Percentiles rank a stretch among this genome's conserved stretches.
These are phyloP conservation scores for Nicotiana noctiflora DNA, from an alignment of 257 asterid species.

Conservation along the genomic window DNA sequence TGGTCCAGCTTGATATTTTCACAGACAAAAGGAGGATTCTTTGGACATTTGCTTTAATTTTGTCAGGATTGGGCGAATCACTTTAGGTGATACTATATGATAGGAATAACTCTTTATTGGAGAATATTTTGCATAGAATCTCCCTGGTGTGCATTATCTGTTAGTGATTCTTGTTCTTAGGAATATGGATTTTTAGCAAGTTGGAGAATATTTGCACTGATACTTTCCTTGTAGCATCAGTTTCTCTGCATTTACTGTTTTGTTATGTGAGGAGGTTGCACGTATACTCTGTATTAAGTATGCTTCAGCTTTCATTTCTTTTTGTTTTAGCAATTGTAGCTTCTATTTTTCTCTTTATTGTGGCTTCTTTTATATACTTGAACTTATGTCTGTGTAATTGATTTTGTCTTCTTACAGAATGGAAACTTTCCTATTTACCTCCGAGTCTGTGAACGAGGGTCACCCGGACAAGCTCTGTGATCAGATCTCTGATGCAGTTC, in stretches of 20 bases:
- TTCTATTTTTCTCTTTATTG: neutral
- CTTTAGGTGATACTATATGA: neutral
- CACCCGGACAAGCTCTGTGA: constrained; percentile 71
- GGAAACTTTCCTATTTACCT: constrained; percentile 59
- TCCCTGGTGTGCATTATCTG: neutral
- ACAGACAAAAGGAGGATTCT: neutral
- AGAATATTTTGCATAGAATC: constrained; percentile 1
- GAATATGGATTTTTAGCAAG: neutral
- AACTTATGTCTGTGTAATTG: neutral
- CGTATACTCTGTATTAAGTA: neutral
- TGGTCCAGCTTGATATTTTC: neutral
- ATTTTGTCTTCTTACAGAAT: constrained; percentile 18
- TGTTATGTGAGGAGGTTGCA: neutral
- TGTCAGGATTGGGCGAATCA: neutral
- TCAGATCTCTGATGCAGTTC: constrained; percentile 59
- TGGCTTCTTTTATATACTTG: neutral
- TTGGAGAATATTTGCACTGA: neutral
- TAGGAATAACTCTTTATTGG: neutral
- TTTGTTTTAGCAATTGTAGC: neutral
- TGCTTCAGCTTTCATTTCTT: neutral
- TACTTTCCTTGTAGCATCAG: neutral
- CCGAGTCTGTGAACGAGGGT: constrained; percentile 63
- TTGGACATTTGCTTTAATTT: neutral
- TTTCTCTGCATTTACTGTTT: neutral
- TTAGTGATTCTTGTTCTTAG: neutral